Conservation (phyloP, 257 asterid genomes). For the Fraxinus americana region DNA sequence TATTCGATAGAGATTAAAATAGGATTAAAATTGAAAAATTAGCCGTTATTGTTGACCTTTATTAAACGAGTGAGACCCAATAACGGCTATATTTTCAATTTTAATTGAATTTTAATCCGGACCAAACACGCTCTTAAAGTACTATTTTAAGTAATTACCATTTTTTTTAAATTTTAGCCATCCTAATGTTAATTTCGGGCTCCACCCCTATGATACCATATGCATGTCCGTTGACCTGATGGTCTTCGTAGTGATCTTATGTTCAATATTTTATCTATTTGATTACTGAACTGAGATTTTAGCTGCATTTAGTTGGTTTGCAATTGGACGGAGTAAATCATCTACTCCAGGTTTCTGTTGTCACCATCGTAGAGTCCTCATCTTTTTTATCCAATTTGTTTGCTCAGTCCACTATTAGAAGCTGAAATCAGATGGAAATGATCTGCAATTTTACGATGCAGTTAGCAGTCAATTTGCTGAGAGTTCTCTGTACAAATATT, state of each 20-base stretch:
- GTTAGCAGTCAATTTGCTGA: conserved; percentile 73
- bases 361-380: neutral
- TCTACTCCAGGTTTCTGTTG: conserved; percentile 21
- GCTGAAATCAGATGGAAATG: conserved; percentile 26
- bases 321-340: neutral
- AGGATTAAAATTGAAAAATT: too few species aligned
- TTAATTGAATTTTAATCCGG: too few species aligned
- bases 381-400: conserved; percentile 13
- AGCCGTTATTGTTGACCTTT: too few species aligned
- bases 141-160: too few species aligned
- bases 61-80: too few species aligned
- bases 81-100: too few species aligned
- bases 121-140: too few species aligned
- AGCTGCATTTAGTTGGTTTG: conserved; percentile 16
- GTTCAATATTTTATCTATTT: neutral
- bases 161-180: too few species aligned
- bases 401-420: conserved; percentile 6
- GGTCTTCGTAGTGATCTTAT: neutral
- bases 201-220: too few species aligned
- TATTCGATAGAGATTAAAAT: too few species aligned
- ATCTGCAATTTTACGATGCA: conserved; percentile 53
- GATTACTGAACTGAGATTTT: neutral
- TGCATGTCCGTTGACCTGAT: neutral
- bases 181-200: too few species aligned
- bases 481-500: conserved; percentile 81